Conservation (phyloP, 768 basidiomycete genomes). For the Hygrocybe coccinea region DNA sequence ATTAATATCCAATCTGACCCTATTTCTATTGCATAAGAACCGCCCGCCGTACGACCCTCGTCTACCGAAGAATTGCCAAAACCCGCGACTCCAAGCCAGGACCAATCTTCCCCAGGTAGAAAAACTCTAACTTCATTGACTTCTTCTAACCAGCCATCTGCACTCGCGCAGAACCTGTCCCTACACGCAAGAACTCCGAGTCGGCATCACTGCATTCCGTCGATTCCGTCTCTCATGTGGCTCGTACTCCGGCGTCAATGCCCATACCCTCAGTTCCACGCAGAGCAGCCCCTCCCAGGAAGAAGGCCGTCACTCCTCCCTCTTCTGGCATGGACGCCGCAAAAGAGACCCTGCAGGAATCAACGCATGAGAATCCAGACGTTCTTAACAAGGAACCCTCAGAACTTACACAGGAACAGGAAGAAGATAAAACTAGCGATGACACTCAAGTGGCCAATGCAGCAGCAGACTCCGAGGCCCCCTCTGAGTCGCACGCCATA, state of each 20-base stretch:
- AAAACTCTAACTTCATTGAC: not conserved
- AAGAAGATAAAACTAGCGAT: too few relatives aligned
- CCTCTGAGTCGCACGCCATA: not conserved
- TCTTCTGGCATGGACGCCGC: slow-evolving; percentile 25
- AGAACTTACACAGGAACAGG: not conserved
- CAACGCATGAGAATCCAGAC: slow-evolving; percentile 20
- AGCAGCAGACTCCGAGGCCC: not conserved
- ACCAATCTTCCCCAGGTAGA: not conserved
- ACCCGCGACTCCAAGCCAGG: not conserved
- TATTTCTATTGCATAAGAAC: not conserved
- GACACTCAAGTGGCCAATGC: not conserved
- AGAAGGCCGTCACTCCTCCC: slow-evolving; percentile 54
- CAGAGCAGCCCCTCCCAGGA: slow-evolving; percentile 70
- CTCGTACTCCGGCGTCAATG: slow-evolving; percentile 53
- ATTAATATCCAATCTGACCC: not conserved
- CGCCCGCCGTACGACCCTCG: not conserved
- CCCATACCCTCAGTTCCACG: slow-evolving; percentile 71
- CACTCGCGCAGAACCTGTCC: not conserved
- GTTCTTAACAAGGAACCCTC: not conserved
- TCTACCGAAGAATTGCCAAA: not conserved
- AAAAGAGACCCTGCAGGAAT: slow-evolving; percentile 3
- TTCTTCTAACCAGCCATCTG: not conserved
- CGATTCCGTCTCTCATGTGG: slow-evolving; percentile 27
- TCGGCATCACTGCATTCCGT: not conserved
- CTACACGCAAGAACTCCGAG: not conserved